Percentiles rank a stretch among this genome's conserved stretches.
phyloP scores from a whole-genome alignment of 176 grass and related monocot genomes.

The Ensete glaucum region DNA sequence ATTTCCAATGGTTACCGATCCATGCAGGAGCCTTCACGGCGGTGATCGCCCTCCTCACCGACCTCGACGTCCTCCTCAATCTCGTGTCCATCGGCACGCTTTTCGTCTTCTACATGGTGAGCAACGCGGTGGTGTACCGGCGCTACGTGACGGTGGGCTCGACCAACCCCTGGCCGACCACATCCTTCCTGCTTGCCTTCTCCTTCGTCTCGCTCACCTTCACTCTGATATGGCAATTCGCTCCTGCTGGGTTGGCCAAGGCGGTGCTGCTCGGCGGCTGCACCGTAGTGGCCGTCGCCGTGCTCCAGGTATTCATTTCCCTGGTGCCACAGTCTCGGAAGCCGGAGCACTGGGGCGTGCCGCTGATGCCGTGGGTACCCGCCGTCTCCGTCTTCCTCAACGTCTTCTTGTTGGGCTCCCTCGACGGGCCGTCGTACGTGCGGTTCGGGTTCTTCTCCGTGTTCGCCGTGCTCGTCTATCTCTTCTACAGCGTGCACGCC shows the following conservation, averaged over 20 bases:
- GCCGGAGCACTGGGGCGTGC: slow-evolving; percentile 78
- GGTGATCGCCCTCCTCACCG: slow-evolving; percentile 67
- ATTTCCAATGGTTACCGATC: no score
- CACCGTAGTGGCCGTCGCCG: slow-evolving; percentile 28
- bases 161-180: slow-evolving; percentile 30
- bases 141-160: slow-evolving; percentile 44
- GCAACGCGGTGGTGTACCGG: slow-evolving; percentile 82
- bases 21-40: slow-evolving; percentile 63
- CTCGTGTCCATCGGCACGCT: slow-evolving; percentile 93
- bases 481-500: slow-evolving; percentile 74
- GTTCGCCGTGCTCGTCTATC: slow-evolving; percentile 48
- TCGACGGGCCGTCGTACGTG: slow-evolving; percentile 55
- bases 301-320: slow-evolving; percentile 42
- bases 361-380: slow-evolving; percentile 87
- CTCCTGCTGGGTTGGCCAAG: slow-evolving; percentile 16
- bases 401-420: slow-evolving; percentile 72
- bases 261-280: slow-evolving; percentile 34
- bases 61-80: slow-evolving; percentile 74
- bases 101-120: slow-evolving; percentile 99
- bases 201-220: slow-evolving; percentile 50
- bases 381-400: slow-evolving; percentile 81
- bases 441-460: slow-evolving; percentile 64
- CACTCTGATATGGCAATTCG: slow-evolving; percentile 57
- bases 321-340: slow-evolving; percentile 52
- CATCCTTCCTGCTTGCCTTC: slow-evolving; percentile 49